Conservation (phyloP, 192 early-diverging fungal species). For the Backusella morwellensis region DNA sequence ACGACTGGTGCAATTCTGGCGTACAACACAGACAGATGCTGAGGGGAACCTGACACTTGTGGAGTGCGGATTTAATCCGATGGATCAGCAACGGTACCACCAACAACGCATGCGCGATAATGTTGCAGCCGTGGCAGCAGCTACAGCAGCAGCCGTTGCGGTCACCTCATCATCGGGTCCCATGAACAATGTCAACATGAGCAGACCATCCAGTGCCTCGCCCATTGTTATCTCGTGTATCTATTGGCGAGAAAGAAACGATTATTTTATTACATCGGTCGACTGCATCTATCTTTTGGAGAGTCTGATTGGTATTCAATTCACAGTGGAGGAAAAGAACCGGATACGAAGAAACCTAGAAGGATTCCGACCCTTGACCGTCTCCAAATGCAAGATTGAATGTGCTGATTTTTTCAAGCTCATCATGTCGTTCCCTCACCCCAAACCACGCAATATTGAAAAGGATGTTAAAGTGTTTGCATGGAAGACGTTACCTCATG, state of each 20-base stretch:
- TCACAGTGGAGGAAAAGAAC: constrained; percentile 84
- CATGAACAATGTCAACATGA: background rate
- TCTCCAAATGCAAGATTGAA: constrained; percentile 72
- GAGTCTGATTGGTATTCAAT: constrained; percentile 69
- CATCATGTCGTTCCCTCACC: constrained; percentile 81
- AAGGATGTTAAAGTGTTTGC: constrained; percentile 88
- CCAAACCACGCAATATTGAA: constrained; percentile 83
- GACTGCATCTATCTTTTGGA: constrained; percentile 78
- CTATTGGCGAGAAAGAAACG: constrained; percentile 71
- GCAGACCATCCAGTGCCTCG: background rate
- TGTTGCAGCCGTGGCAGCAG: background rate
- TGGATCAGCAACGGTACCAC: constrained; percentile 6
- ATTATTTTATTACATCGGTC: constrained; percentile 77
- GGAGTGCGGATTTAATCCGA: constrained; percentile 3
- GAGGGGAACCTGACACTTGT: background rate
- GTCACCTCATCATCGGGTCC: background rate
- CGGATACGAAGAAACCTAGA: constrained; percentile 84
- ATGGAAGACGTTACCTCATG: constrained; percentile 68
- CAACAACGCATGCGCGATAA: constrained; percentile 8
- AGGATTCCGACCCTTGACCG: constrained; percentile 74
- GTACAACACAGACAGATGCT: constrained; percentile 10
- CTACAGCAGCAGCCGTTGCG: background rate
- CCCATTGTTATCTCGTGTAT: constrained; percentile 78
- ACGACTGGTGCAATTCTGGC: constrained; percentile 72
- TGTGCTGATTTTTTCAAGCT: constrained; percentile 74